Base-by-base conservation (phyloP, 768 basidiomycete genomes). In the Kwoniella shandongensis region DNA sequence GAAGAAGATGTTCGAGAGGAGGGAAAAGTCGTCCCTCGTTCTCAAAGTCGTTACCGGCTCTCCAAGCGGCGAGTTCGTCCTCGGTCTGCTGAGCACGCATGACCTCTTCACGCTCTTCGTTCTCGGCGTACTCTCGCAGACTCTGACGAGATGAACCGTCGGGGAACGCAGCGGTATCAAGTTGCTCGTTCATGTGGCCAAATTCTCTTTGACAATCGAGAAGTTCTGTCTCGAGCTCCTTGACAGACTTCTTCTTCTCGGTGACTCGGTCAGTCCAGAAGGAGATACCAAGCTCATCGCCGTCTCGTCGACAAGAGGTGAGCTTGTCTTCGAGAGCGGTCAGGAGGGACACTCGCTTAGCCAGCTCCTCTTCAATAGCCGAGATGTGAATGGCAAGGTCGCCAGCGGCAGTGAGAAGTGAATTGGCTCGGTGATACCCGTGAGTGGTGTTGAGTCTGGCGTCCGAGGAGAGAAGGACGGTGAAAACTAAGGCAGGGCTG, bases 401-500 rank as follows among this genome's bases (percentile, higher is more conserved):
- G 17, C 38, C 53, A 7, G 62, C 53, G 4, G 61, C 45, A 23
- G 48, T 51, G 40, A 62, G 49, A 22, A 68, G 60, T 38, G 29
- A 41, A 22, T 52, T 56, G 30, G 68, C 70, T 27, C 65, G 69
- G 60, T 76, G 75, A 40, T 65, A 73, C n/a, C 62, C 61, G 55
- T 66, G 71, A 11, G 71, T 70, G 11, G 45, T 50, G 11, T 66
- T 57, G 36, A 76, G 68, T 20, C 72, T 62, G 11, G 75, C 57
- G 51, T 76, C 75, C 17, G 70, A 71, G 10, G 66, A 38, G 26
- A 73, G 63, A 8, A 76, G 62, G 15, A 74, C 71, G 40, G 73
- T 73, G 54, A 76, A 69, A 36, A 64, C 63, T 17, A 76, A 49
- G 13, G 68, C 66, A 27, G 73, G 75, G 22, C 65, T 47, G 8